These are phyloP conservation scores for Ustilago cynodontis DNA, from an alignment of 1,284 basidiomycete genomes.

Conservation along the genomic window DNA sequence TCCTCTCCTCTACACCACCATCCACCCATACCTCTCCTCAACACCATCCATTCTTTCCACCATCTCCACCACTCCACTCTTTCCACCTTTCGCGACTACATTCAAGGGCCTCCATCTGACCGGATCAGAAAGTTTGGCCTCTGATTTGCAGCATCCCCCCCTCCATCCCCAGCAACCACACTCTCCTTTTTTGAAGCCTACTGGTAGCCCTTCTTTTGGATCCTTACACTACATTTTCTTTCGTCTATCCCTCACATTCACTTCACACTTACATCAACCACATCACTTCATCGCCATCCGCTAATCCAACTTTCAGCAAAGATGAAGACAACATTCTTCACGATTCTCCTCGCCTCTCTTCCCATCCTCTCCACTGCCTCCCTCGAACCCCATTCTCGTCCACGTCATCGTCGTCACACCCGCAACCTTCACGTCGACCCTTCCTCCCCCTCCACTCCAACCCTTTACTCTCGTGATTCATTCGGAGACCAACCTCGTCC, in stretches of 20 bases:
- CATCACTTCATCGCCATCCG: no score
- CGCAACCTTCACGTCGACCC: slow-evolving; percentile 22
- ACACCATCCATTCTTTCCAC: slow-evolving; percentile 12
- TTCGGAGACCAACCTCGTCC: slow-evolving; percentile 15
- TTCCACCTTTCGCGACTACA: slow-evolving; percentile 3
- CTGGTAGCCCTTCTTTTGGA: slow-evolving; percentile 34
- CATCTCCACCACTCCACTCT: slow-evolving; percentile 6
- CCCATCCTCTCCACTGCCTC: slow-evolving; percentile 38
- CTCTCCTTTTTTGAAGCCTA: slow-evolving; percentile 20
- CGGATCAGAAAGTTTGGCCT: slow-evolving; percentile 39
- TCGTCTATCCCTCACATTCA: not conserved
- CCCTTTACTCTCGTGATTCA: slow-evolving; percentile 18
- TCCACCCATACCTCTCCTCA: slow-evolving; percentile 4
- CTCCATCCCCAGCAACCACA: not conserved
- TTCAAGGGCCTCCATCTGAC: slow-evolving; percentile 45
- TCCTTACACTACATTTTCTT: slow-evolving; percentile 5
- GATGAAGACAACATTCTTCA: slow-evolving; percentile 42
- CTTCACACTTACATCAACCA: not conserved
- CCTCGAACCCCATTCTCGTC: slow-evolving; percentile 20
- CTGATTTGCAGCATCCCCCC: slow-evolving; percentile 19
- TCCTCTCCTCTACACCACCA: slow-evolving; percentile 5
- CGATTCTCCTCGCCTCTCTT: slow-evolving; percentile 32
- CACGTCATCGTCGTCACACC: slow-evolving; percentile 26
- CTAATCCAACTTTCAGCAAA: not conserved
- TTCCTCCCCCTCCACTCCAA: slow-evolving; percentile 10